phyloP scores from a whole-genome alignment of 208 protist species.

The Angomonas deanei region DNA sequence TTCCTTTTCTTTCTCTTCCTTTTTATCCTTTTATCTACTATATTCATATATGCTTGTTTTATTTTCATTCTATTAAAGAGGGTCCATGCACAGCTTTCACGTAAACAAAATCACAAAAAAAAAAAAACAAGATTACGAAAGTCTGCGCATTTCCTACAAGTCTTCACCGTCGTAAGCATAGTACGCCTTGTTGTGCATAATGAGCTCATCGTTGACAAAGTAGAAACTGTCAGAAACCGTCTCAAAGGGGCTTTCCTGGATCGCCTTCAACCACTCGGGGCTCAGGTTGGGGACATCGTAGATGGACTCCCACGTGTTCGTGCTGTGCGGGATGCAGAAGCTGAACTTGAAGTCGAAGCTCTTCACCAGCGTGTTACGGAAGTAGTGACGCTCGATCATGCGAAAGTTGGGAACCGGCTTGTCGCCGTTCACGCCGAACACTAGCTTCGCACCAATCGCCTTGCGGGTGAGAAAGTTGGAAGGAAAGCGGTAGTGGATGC shows the following conservation, averaged over 20 bases:
- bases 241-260: slow-evolving; percentile 87
- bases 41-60: slow-evolving; percentile 10
- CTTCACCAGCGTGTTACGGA: slow-evolving; percentile 91
- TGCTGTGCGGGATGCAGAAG: slow-evolving; percentile 95
- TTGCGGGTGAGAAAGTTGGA: slow-evolving; percentile 64
- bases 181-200: slow-evolving; percentile 96
- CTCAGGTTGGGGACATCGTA: slow-evolving; percentile 92
- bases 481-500: slow-evolving; percentile 90
- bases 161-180: slow-evolving; percentile 71
- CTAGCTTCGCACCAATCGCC: slow-evolving; percentile 84
- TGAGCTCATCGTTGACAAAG: slow-evolving; percentile 90
- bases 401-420: slow-evolving; percentile 87
- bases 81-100: slow-evolving; percentile 1
- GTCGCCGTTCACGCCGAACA: slow-evolving; percentile 89
- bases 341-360: slow-evolving; percentile 95
- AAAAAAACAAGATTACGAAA: background rate
- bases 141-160: background rate
- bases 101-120: background rate
- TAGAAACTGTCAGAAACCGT: slow-evolving; percentile 94
- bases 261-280: slow-evolving; percentile 77
- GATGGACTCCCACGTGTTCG: slow-evolving; percentile 94
- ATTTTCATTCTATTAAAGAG: slow-evolving; percentile 11
- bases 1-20: slow-evolving; percentile 13
- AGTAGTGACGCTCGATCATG: slow-evolving; percentile 97
- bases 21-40: slow-evolving; percentile 7